Evolutionary conservation across 2,329 filamentous ascomycete genomes (phyloP).

Genomic region (Cercospora canescens): DNA sequence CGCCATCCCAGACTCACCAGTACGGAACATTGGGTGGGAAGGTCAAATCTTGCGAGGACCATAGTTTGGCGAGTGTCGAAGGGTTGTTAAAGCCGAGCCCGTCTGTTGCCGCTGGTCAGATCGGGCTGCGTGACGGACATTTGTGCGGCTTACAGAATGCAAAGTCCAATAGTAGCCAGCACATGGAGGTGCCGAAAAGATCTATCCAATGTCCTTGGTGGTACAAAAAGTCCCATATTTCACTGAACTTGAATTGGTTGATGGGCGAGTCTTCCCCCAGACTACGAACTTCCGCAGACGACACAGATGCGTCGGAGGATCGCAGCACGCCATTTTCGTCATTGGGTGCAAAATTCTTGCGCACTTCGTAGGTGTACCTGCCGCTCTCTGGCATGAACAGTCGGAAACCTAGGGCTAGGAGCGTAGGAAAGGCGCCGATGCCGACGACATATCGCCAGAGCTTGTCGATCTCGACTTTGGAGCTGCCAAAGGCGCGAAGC

Average conservation of each 20-base stretch:
- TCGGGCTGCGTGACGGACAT: not conserved
- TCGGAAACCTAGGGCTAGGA: conserved; percentile 41
- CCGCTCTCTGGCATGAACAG: conserved; percentile 44
- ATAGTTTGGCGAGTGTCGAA: conserved; percentile 24
- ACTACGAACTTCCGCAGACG: conserved; percentile 8
- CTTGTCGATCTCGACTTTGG: conserved; percentile 37
- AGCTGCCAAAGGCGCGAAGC: conserved; percentile 26
- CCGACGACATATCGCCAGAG: conserved; percentile 44
- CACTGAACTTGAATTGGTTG: conserved; percentile 19
- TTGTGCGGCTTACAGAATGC: conserved; percentile 17
- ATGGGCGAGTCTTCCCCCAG: conserved; percentile 19
- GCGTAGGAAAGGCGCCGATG: conserved; percentile 40
- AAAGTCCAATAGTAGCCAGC: conserved; percentile 25
- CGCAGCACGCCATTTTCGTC: conserved; percentile 20
- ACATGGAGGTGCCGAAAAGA: conserved; percentile 24
- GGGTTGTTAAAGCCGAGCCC: conserved; percentile 28
- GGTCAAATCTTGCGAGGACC: conserved; percentile 14
- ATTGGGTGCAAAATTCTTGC: conserved; percentile 35
- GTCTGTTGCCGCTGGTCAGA: conserved; percentile 9
- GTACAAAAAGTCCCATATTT: conserved; percentile 22
- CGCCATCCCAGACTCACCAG: not conserved
- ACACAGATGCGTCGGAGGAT: not conserved
- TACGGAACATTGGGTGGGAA: conserved; percentile 12
- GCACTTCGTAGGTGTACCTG: conserved; percentile 42
- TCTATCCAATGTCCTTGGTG: conserved; percentile 26